phyloP scores from a whole-genome alignment of 352 stramenopile species.

The Globisporangium perplexum region DNA sequence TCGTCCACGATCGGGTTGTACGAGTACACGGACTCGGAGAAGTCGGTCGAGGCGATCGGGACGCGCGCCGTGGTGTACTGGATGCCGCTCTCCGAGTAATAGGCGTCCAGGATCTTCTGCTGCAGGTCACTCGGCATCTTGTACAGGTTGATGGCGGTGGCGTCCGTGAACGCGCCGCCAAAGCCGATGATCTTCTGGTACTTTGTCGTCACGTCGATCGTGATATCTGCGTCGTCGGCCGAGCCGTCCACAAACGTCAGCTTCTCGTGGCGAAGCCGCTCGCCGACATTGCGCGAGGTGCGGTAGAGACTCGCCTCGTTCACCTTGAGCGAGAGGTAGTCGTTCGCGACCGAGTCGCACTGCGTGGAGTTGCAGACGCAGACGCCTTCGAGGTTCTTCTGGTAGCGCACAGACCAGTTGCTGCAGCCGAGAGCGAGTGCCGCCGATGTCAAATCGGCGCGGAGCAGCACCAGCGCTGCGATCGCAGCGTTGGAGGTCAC shows the following conservation, averaged over 20 bases:
- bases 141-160: slow-evolving; percentile 73
- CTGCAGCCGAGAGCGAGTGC: slow-evolving; percentile 19
- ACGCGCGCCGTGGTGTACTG: slow-evolving; percentile 77
- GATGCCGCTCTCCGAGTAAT: slow-evolving; percentile 65
- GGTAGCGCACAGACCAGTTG: slow-evolving; percentile 41
- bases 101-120: slow-evolving; percentile 62
- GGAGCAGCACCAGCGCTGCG: background rate
- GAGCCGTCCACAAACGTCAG: slow-evolving; percentile 20
- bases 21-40: slow-evolving; percentile 80
- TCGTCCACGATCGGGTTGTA: slow-evolving; percentile 72
- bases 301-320: slow-evolving; percentile 41
- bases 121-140: slow-evolving; percentile 50
- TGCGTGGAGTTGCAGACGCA: slow-evolving; percentile 47
- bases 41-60: slow-evolving; percentile 82
- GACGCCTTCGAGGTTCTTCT: slow-evolving; percentile 40
- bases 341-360: slow-evolving; percentile 47
- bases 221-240: slow-evolving; percentile 27
- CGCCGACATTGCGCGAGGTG: slow-evolving; percentile 33
- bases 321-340: slow-evolving; percentile 31
- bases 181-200: slow-evolving; percentile 86
- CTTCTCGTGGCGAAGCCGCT: slow-evolving; percentile 41
- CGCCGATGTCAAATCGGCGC: background rate
- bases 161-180: slow-evolving; percentile 85
- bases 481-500: background rate
- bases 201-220: slow-evolving; percentile 42